These are phyloP conservation scores for Inga leiocalycina DNA, from an alignment of 306 rosid species.

Conservation along the genomic window DNA sequence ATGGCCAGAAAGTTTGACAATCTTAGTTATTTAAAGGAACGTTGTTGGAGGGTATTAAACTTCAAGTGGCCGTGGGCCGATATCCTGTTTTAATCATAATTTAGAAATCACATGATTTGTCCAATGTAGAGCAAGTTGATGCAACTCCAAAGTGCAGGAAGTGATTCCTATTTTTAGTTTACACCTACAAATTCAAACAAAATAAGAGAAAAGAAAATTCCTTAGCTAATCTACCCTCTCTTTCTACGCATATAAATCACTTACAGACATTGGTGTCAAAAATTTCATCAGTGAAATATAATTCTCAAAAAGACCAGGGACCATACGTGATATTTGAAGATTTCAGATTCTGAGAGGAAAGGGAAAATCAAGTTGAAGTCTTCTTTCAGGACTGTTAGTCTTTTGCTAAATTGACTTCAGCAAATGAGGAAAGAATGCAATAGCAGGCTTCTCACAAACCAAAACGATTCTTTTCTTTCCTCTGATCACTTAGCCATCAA, in stretches of 20 bases:
- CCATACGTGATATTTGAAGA: background rate
- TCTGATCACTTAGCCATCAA: conserved; percentile 5
- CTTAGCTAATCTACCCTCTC: background rate
- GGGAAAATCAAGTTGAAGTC: background rate
- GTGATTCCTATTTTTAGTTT: background rate
- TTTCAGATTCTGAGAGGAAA: background rate
- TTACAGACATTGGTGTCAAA: background rate
- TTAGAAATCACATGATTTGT: conserved; percentile 19
- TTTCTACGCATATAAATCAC: background rate
- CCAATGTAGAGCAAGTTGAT: background rate
- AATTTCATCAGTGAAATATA: background rate
- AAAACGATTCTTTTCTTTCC: conserved; percentile 2
- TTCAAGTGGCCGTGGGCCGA: background rate
- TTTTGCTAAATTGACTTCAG: background rate
- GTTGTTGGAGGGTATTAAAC: background rate
- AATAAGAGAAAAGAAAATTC: background rate
- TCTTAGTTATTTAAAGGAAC: background rate
- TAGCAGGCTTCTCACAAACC: background rate
- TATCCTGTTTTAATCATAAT: background rate
- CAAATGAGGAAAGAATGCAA: background rate
- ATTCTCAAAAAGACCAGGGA: background rate
- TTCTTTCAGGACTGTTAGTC: background rate
- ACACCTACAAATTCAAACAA: background rate
- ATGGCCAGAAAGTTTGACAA: background rate
- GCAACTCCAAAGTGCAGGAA: conserved; percentile 2